Base-by-base conservation (phyloP, 805 yeast species). In the Ogataea glucozyma region DNA sequence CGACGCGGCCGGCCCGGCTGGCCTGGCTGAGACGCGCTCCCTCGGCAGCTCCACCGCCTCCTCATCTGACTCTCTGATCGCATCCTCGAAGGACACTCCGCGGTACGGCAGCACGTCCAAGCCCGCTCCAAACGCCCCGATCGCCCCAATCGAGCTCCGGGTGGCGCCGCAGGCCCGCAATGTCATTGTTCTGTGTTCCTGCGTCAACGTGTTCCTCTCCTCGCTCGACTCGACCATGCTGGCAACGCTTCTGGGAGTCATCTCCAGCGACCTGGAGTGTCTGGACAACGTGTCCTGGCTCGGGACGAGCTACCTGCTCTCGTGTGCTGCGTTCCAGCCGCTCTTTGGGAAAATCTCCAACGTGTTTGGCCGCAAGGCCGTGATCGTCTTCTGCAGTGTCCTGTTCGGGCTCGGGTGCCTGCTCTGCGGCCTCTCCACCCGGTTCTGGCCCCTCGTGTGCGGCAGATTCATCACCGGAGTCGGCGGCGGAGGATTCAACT, bases 401-500 rank as follows among this genome's bases (percentile, higher is more conserved):
- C 47, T 56, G 14, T 70, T 70, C 46, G 57, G 56, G 1, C 35
- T 67, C 13, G 77, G 80, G 43, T 64, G 73, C 34, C 47, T 56
- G 0, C 53, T 73, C 31, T 74, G 75, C 53, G 72, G 72, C 5
- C 27, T 69, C 2, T 75, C 61, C 52, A 20, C 60, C 58, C 40
- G 69, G 65, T 51, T 72, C 54, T 19, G 68, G 69, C 13, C 63
- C 59, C 62, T 78, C 64, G 56, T 76, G 54, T 47, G 76, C 26
- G 85, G 84, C 3, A 68, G 88, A 53, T 79, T 87, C 49, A 71
- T 88, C 41, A 81, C 95, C 20, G 96, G 96, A 17, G 74, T 85
- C 44, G 96, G 96, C 16, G 95, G 93, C 9, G 93, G 95, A 5
- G 96, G 96, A 1, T 75, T 88, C 57, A 78, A 82, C 37, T 73